phyloP scores from a whole-genome alignment of 2,329 filamentous ascomycete genomes.

The Neoscytalidium dimidiatum region DNA sequence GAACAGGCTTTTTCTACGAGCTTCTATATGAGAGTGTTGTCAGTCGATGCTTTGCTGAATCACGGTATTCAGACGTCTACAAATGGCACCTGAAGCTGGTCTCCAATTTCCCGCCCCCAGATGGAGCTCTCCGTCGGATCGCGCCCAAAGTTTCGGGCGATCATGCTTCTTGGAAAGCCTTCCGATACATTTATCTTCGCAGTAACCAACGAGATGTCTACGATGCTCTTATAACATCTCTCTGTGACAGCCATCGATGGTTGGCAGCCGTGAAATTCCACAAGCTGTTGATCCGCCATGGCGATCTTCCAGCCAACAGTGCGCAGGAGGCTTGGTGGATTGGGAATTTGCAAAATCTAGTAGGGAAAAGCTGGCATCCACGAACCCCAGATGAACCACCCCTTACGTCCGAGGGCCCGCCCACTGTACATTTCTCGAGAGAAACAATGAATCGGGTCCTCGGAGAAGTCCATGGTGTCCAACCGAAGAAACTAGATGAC shows the following conservation, averaged over 20 bases:
- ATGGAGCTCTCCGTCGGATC: background rate
- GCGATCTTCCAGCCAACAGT: background rate
- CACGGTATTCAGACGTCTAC: slow-evolving; percentile 11
- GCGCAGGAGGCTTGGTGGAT: background rate
- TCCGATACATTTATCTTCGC: slow-evolving; percentile 41
- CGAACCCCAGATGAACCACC: background rate
- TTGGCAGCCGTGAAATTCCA: background rate
- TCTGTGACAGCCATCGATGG: background rate
- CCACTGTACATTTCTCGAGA: slow-evolving; percentile 15
- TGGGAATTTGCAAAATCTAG: background rate
- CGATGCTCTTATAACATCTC: slow-evolving; percentile 34
- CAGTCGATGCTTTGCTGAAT: slow-evolving; percentile 35
- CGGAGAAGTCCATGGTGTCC: slow-evolving; percentile 35
- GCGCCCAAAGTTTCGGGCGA: background rate
- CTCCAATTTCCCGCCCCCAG: background rate
- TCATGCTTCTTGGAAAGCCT: slow-evolving; percentile 26
- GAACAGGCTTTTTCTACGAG: slow-evolving; percentile 36
- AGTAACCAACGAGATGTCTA: slow-evolving; percentile 43
- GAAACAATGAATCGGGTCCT: slow-evolving; percentile 26
- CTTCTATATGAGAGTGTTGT: slow-evolving; percentile 50
- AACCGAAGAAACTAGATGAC: slow-evolving; percentile 56
- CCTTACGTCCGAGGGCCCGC: background rate
- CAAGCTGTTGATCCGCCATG: background rate
- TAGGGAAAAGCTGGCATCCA: background rate
- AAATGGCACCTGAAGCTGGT: slow-evolving; percentile 14